A percentile compares a stretch with the other conserved stretches of the same genome.
Conservation (phyloP, 2,329 filamentous ascomycete species). For the Verruconis gallopava region DNA sequence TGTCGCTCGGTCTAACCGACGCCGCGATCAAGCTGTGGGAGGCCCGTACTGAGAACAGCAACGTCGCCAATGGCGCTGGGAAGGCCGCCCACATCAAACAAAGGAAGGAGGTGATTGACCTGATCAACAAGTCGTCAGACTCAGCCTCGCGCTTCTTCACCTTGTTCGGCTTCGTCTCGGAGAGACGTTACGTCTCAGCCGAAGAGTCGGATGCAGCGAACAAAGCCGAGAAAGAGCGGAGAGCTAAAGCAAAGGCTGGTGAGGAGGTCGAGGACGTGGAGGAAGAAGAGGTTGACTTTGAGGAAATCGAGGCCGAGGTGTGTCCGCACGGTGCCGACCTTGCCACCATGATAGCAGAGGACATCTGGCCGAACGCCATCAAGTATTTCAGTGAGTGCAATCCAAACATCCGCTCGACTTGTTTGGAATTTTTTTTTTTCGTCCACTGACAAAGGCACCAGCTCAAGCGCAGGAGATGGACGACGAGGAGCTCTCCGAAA, state of each 20-base stretch:
- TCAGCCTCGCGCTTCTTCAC: slow-evolving; percentile 72
- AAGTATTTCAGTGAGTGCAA: slow-evolving; percentile 75
- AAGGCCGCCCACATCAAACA: slow-evolving; percentile 41
- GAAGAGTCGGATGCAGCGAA: slow-evolving; percentile 55
- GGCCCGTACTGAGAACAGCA: slow-evolving; percentile 20
- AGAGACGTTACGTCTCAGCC: slow-evolving; percentile 54
- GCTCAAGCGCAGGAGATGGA: slow-evolving; percentile 57
- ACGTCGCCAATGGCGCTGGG: slow-evolving; percentile 16
- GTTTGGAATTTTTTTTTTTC: slow-evolving; percentile 4
- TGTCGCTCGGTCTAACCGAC: slow-evolving; percentile 68
- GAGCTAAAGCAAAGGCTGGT: slow-evolving; percentile 30
- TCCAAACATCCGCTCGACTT: background rate
- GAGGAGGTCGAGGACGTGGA: slow-evolving; percentile 36
- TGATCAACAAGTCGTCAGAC: slow-evolving; percentile 43
- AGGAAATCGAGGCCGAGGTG: slow-evolving; percentile 62
- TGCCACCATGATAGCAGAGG: slow-evolving; percentile 68
- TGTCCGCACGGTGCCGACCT: slow-evolving; percentile 81
- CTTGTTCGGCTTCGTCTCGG: slow-evolving; percentile 63
- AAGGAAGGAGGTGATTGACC: slow-evolving; percentile 41
- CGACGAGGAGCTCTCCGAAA: slow-evolving; percentile 49
- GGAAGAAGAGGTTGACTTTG: slow-evolving; percentile 47
- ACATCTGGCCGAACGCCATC: slow-evolving; percentile 77
- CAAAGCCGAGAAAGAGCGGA: slow-evolving; percentile 47
- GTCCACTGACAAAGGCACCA: slow-evolving; percentile 7
- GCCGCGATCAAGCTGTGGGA: slow-evolving; percentile 54